These are phyloP conservation scores for Suillus ampliporus DNA, from an alignment of 768 basidiomycete genomes.

Conservation along the genomic window DNA sequence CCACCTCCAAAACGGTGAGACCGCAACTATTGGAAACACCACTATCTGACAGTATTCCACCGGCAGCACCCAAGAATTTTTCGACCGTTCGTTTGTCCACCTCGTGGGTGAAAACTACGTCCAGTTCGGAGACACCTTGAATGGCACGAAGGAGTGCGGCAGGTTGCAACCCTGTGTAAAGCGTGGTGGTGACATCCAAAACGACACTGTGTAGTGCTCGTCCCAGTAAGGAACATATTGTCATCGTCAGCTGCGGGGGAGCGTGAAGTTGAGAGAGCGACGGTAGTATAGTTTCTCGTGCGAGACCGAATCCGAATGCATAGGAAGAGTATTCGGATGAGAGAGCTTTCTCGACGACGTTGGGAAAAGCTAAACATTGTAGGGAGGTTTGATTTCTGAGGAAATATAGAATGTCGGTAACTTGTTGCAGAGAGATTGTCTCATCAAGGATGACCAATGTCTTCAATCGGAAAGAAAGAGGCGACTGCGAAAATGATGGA, in stretches of 20 bases:
- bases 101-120: conserved; percentile 34
- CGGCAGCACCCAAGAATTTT: conserved; percentile 34
- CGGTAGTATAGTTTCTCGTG: conserved; percentile 23
- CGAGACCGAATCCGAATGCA: conserved; percentile 4
- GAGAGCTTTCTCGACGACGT: conserved; percentile 22
- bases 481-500: conserved; percentile 24
- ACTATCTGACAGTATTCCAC: conserved; percentile 25
- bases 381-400: conserved; percentile 30
- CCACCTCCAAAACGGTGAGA: conserved; percentile 32
- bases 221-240: conserved; percentile 23
- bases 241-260: conserved; percentile 28
- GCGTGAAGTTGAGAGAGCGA: conserved; percentile 33
- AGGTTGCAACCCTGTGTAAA: conserved; percentile 36
- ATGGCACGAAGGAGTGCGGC: conserved; percentile 32
- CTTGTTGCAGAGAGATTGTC: conserved; percentile 27
- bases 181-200: conserved; percentile 32
- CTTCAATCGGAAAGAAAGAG: conserved; percentile 29
- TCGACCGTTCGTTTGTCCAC: conserved; percentile 40
- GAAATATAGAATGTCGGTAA: conserved; percentile 28
- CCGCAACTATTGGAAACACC: conserved; percentile 11
- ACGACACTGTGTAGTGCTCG: conserved; percentile 27
- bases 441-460: conserved; percentile 35
- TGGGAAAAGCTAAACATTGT: conserved; percentile 34
- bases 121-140: conserved; percentile 35
- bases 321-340: conserved; percentile 4